phyloP scores from a whole-genome alignment of 2,329 filamentous ascomycete species.

The Fusarium anthophilum region DNA sequence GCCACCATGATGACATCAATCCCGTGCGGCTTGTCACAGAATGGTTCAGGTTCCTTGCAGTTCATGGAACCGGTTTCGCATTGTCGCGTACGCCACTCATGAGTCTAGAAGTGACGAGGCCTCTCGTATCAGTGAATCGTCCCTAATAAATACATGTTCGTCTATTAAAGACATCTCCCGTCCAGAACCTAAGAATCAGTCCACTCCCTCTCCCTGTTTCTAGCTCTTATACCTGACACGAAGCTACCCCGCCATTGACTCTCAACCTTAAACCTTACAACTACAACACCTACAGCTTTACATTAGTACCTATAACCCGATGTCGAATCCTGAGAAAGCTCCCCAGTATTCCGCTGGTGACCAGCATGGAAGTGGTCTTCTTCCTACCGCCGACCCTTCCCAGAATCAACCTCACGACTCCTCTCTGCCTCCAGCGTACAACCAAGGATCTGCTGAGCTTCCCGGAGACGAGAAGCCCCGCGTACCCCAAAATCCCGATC shows the following conservation, averaged over 20 bases:
- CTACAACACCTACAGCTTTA: neutral
- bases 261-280: slow-evolving; percentile 17
- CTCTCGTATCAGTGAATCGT: slow-evolving; percentile 16
- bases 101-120: slow-evolving; percentile 31
- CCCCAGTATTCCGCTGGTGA: slow-evolving; percentile 26
- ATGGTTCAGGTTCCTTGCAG: slow-evolving; percentile 3
- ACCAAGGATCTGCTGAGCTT: slow-evolving; percentile 26
- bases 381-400: slow-evolving; percentile 17
- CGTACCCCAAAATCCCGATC: neutral
- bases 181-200: neutral
- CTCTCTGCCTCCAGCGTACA: slow-evolving; percentile 22
- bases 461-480: slow-evolving; percentile 27
- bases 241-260: slow-evolving; percentile 34
- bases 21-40: slow-evolving; percentile 17
- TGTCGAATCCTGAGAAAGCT: slow-evolving; percentile 36
- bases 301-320: neutral
- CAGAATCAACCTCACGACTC: slow-evolving; percentile 31
- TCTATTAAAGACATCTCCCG: slow-evolving; percentile 27
- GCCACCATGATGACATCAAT: slow-evolving; percentile 42
- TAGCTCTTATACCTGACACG: slow-evolving; percentile 11
- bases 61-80: slow-evolving; percentile 33
- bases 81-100: slow-evolving; percentile 22
- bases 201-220: neutral
- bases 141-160: neutral
- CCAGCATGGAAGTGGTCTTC: slow-evolving; percentile 25